A percentile compares a stretch with the other conserved stretches of the same genome.
These are phyloP conservation scores for Podila minutissima DNA, from an alignment of 192 early-diverging fungal species.

Conservation along the genomic window DNA sequence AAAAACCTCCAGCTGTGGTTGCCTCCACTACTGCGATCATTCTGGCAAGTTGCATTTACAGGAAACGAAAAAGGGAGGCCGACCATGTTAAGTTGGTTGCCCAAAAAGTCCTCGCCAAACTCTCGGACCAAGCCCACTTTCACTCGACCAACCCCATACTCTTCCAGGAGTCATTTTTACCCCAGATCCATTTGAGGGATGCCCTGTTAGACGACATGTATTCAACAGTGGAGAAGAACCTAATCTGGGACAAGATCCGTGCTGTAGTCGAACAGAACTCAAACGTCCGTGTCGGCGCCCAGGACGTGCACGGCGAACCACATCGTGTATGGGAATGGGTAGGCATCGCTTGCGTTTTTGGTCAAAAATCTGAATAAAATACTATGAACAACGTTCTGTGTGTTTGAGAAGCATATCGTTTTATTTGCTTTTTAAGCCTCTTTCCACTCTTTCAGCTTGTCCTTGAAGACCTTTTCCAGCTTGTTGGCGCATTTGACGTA, in stretches of 20 bases:
- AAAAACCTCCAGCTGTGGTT: not conserved
- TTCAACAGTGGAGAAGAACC: constrained; percentile 37
- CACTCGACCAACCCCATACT: constrained; percentile 64
- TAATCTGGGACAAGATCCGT: constrained; percentile 69
- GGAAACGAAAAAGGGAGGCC: constrained; percentile 6
- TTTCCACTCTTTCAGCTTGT: constrained; percentile 76
- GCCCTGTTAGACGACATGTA: constrained; percentile 54
- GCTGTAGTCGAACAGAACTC: constrained; percentile 64
- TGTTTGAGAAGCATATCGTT: too few species aligned
- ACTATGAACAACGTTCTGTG: too few species aligned
- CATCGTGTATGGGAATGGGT: constrained; percentile 76
- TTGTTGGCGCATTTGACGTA: constrained; percentile 84
- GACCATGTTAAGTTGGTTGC: constrained; percentile 3
- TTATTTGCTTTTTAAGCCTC: constrained; percentile 13
- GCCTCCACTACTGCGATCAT: not conserved
- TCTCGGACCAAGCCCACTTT: constrained; percentile 53
- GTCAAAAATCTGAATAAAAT: too few species aligned
- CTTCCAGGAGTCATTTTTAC: constrained; percentile 51
- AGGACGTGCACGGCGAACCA: constrained; percentile 66
- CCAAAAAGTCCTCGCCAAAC: constrained; percentile 7
- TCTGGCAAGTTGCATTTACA: not conserved
- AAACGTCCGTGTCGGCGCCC: constrained; percentile 66
- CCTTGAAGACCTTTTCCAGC: constrained; percentile 83
- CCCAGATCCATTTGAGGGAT: constrained; percentile 65
- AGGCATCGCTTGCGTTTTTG: constrained; percentile 19